These are phyloP conservation scores for Obba rivulosa DNA, from an alignment of 768 basidiomycete species.

Conservation along the genomic window DNA sequence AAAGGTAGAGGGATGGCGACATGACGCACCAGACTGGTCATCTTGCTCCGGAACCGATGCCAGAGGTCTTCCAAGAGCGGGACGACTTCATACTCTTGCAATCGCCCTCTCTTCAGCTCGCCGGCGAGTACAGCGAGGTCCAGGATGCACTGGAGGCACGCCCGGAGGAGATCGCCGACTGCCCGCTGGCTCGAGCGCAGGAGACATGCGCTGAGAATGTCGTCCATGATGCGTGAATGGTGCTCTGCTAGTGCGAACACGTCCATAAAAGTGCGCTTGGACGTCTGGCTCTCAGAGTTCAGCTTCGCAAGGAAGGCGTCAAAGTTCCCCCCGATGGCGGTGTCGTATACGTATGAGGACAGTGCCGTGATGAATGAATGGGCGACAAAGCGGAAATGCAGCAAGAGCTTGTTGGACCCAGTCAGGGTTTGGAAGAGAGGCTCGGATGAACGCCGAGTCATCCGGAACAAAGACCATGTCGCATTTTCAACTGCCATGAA, in stretches of 20 bases:
- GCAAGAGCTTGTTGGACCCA: slow-evolving; percentile 45
- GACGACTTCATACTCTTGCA: slow-evolving; percentile 65
- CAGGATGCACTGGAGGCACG: slow-evolving; percentile 58
- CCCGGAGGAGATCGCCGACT: slow-evolving; percentile 59
- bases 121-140: slow-evolving; percentile 64
- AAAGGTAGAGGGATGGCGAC: background rate
- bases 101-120: slow-evolving; percentile 45
- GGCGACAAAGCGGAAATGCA: slow-evolving; percentile 69
- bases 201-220: slow-evolving; percentile 72
- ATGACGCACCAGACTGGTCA: slow-evolving; percentile 51
- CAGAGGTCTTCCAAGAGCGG: slow-evolving; percentile 50
- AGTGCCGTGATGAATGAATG: slow-evolving; percentile 68
- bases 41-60: slow-evolving; percentile 46
- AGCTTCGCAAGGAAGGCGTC: slow-evolving; percentile 50
- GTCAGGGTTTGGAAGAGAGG: slow-evolving; percentile 58
- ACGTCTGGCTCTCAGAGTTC: background rate
- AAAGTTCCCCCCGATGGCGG: slow-evolving; percentile 76
- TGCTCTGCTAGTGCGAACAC: slow-evolving; percentile 65
- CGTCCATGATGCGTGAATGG: slow-evolving; percentile 66
- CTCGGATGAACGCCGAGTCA: slow-evolving; percentile 38
- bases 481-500: slow-evolving; percentile 57
- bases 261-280: slow-evolving; percentile 43
- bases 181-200: slow-evolving; percentile 62
- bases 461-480: slow-evolving; percentile 57
- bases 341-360: slow-evolving; percentile 69